These are phyloP conservation scores for Posidonia australis DNA, from an alignment of 106 monocot species.

Conservation along the genomic window DNA sequence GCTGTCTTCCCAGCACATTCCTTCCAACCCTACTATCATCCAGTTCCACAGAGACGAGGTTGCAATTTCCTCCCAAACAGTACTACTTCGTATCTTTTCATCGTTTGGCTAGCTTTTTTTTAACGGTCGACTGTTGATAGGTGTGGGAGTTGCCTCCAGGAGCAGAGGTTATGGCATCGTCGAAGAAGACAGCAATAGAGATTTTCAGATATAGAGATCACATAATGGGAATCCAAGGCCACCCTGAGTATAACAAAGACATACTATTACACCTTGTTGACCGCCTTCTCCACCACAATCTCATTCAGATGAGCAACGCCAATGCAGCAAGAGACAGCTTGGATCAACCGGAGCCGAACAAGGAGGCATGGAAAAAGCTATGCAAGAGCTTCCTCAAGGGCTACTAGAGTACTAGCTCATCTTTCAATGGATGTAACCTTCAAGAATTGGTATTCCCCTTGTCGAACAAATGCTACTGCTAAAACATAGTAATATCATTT, in stretches of 20 bases:
- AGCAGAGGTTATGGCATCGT: slow-evolving; percentile 59
- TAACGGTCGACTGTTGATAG: slow-evolving; percentile 3
- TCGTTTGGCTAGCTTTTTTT: no score
- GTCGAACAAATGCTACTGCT: no score
- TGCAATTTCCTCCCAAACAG: no score
- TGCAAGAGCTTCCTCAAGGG: slow-evolving; percentile 10
- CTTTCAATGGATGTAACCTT: neutral
- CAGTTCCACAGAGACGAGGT: slow-evolving; percentile 82
- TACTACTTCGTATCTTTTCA: no score
- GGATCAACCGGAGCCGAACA: neutral
- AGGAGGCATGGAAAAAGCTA: neutral
- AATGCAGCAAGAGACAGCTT: slow-evolving; percentile 5
- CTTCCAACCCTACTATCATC: slow-evolving; percentile 46
- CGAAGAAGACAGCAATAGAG: slow-evolving; percentile 59
- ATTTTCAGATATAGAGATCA: slow-evolving; percentile 47
- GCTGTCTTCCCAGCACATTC: slow-evolving; percentile 36
- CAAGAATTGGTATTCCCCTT: no score
- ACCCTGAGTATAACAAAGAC: slow-evolving; percentile 76
- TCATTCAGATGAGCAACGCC: slow-evolving; percentile 4
- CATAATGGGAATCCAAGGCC: slow-evolving; percentile 75
- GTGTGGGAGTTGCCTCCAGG: slow-evolving; percentile 53
- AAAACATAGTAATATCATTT: no score
- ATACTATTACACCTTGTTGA: slow-evolving; percentile 52
- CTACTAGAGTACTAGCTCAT: no score
- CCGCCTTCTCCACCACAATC: slow-evolving; percentile 26